Evolutionary conservation across 345 rosid genomes (phyloP).

Genomic region (Lepidium didymum): DNA sequence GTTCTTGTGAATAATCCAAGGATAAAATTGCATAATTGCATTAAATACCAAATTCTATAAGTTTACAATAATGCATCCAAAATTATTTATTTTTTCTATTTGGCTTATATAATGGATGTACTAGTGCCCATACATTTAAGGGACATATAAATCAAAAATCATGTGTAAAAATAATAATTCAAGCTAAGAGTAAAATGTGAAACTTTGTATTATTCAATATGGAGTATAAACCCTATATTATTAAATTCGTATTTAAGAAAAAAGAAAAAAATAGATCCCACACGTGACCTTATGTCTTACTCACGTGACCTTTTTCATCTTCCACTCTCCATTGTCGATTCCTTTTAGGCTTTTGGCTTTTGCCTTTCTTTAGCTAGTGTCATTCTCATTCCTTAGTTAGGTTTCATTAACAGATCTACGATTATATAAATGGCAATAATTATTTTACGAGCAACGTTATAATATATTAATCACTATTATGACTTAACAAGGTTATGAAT

Average conservation of each 20-base stretch:
- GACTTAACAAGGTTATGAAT: no score
- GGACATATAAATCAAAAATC: conserved; percentile 2
- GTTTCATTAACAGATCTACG: conserved; percentile 12
- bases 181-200: conserved; percentile 5
- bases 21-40: conserved; percentile 22
- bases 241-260: background rate
- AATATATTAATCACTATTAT: no score
- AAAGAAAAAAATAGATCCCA: conserved; percentile 10
- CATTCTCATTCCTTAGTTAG: conserved; percentile 7
- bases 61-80: conserved; percentile 27
- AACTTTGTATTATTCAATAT: background rate
- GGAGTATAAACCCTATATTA: background rate
- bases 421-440: no score
- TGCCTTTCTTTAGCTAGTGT: conserved; percentile 9
- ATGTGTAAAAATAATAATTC: background rate
- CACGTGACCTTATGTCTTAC: conserved; percentile 43
- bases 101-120: conserved; percentile 25
- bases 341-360: conserved; percentile 15
- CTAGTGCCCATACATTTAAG: conserved; percentile 17
- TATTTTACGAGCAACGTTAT: no score
- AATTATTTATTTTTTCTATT: conserved; percentile 24
- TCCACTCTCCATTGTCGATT: conserved; percentile 12
- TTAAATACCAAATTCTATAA: conserved; percentile 19
- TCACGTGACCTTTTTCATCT: conserved; percentile 35
- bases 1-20: conserved; percentile 35